Evolutionary conservation across 2,329 filamentous ascomycete genomes (phyloP).

Genomic region (Sphaerulina populicola): DNA sequence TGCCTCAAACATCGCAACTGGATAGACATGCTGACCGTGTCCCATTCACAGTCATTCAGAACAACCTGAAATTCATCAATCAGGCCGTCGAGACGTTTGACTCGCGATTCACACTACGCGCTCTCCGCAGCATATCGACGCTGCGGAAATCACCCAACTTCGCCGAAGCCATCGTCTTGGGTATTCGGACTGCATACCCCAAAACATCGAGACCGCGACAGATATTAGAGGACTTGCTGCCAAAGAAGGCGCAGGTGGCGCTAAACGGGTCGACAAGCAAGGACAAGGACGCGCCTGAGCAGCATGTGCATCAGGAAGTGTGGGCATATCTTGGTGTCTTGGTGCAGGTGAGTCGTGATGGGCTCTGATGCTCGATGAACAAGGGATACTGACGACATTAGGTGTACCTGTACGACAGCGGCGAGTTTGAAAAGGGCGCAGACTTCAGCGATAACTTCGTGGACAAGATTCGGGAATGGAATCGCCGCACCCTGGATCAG

Average conservation of each 20-base stretch:
- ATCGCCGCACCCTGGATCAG: slow-evolving; percentile 88
- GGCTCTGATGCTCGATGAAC: neutral
- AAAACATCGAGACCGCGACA: slow-evolving; percentile 26
- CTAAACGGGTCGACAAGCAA: slow-evolving; percentile 17
- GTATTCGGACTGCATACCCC: slow-evolving; percentile 31
- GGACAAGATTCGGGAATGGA: slow-evolving; percentile 77
- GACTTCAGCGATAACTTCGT: slow-evolving; percentile 77
- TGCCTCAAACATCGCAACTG: slow-evolving; percentile 10
- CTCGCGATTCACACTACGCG: slow-evolving; percentile 86
- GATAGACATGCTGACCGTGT: neutral
- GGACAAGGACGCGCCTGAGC: slow-evolving; percentile 22
- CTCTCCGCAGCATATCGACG: slow-evolving; percentile 88
- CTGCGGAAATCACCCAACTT: slow-evolving; percentile 67
- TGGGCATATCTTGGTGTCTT: slow-evolving; percentile 35
- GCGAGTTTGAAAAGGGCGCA: slow-evolving; percentile 69
- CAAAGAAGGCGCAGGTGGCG: slow-evolving; percentile 18
- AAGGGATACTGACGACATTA: slow-evolving; percentile 44
- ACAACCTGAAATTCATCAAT: slow-evolving; percentile 85
- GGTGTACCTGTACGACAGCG: slow-evolving; percentile 80
- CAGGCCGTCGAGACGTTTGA: slow-evolving; percentile 90
- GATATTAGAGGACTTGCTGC: slow-evolving; percentile 30
- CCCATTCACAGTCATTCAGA: slow-evolving; percentile 70
- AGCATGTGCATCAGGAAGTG: slow-evolving; percentile 31
- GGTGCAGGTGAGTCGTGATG: slow-evolving; percentile 27
- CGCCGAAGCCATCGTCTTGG: slow-evolving; percentile 28